Evolutionary conservation across 1,139 yeast genomes (phyloP).

Genomic region (Saccharomyces hybrid): DNA sequence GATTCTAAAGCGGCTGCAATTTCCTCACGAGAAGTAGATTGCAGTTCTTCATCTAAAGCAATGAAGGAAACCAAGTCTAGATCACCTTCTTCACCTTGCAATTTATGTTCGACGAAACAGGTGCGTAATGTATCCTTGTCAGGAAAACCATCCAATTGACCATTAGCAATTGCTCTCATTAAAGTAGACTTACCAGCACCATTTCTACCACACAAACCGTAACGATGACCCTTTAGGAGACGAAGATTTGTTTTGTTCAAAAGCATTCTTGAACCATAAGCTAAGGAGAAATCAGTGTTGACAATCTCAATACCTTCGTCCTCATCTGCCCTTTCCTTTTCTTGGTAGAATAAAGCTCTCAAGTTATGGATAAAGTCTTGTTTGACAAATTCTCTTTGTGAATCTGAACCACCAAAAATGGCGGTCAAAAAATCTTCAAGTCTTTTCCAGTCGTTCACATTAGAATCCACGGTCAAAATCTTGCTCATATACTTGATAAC

Average conservation of each 20-base stretch:
- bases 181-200: constrained; percentile 98
- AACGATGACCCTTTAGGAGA: constrained; percentile 88
- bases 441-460: constrained; percentile 86
- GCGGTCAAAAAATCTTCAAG: constrained; percentile 49
- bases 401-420: constrained; percentile 41
- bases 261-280: constrained; percentile 96
- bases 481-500: constrained; percentile 46
- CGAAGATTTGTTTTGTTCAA: constrained; percentile 85
- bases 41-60: constrained; percentile 82
- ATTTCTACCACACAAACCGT: constrained; percentile 96
- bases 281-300: constrained; percentile 89
- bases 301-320: constrained; percentile 84
- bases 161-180: constrained; percentile 95
- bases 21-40: constrained; percentile 53
- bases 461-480: constrained; percentile 64
- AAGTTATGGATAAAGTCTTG: constrained; percentile 43
- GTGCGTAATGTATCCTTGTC: constrained; percentile 80
- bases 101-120: constrained; percentile 93
- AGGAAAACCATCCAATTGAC: constrained; percentile 97
- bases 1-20: constrained; percentile 67
- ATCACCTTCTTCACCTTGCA: constrained; percentile 93
- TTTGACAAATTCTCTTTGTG: constrained; percentile 39
- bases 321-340: constrained; percentile 45
- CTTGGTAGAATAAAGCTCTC: constrained; percentile 60
- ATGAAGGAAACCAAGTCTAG: constrained; percentile 82